Conservation (phyloP, 225 moss, liverwort and hornwort species). For the Physcomitrium patens region DNA sequence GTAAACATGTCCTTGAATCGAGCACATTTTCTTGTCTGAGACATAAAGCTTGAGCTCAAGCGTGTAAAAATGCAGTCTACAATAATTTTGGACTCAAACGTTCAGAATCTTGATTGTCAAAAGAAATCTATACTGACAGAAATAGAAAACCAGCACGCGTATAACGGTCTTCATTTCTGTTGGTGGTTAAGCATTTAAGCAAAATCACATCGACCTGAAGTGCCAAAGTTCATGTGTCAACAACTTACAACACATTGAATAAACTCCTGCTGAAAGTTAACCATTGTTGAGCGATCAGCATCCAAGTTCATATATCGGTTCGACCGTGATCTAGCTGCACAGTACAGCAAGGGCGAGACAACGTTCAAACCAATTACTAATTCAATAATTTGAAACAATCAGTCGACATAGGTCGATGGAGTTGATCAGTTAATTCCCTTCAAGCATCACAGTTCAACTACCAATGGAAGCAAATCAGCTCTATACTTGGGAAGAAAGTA, state of each 20-base stretch:
- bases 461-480: conserved; percentile 12
- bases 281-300: conserved; percentile 32
- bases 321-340: conserved; percentile 35
- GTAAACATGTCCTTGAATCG: neutral
- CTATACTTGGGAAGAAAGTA: conserved; percentile 6
- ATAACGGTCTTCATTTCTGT: too few species aligned
- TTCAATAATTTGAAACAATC: neutral
- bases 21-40: neutral
- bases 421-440: neutral
- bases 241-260: conserved; percentile 57
- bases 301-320: conserved; percentile 2
- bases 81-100: too few species aligned
- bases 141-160: neutral
- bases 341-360: neutral
- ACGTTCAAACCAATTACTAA: neutral
- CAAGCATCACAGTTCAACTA: neutral
- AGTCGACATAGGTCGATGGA: neutral
- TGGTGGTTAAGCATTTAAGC: neutral
- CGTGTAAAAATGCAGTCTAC: too few species aligned
- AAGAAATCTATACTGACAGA: neutral
- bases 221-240: neutral
- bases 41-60: neutral
- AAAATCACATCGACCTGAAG: conserved; percentile 5
- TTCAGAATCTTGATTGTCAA: too few species aligned
- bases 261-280: conserved; percentile 40